Evolutionary conservation across 148 eudicot species (phyloP).

Genomic region (Rhododendron simsii): DNA sequence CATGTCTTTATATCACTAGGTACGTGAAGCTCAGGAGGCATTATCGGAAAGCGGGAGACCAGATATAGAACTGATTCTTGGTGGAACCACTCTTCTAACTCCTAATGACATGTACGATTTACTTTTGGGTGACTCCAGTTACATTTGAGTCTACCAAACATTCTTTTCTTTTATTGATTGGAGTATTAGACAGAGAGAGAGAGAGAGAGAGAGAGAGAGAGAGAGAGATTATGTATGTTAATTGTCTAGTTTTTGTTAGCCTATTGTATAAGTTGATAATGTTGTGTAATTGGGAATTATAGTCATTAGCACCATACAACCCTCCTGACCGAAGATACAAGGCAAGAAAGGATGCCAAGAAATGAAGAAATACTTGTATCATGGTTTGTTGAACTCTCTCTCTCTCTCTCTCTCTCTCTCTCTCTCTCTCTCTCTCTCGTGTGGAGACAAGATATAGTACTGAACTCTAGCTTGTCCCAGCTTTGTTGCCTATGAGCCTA

Average conservation of each 20-base stretch:
- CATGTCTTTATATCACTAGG: constrained; percentile 33
- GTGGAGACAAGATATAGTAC: neutral
- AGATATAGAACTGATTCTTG: constrained; percentile 67
- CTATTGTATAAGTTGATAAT: neutral
- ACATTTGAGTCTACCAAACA: constrained; percentile 20
- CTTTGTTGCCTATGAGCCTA: neutral
- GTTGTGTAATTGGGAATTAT: neutral
- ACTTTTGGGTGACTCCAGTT: constrained; percentile 65
- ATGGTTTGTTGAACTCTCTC: neutral
- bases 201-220: too few relatives aligned
- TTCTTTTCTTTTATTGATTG: neutral
- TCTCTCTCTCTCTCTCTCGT: neutral
- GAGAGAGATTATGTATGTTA: neutral
- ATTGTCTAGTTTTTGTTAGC: neutral
- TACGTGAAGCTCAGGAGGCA: constrained; percentile 81
- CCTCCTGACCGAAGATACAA: neutral
- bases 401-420: neutral
- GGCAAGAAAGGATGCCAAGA: neutral
- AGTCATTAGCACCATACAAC: neutral
- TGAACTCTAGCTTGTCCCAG: neutral
- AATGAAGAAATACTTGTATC: neutral
- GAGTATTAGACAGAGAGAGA: too few relatives aligned
- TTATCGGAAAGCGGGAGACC: constrained; percentile 73
- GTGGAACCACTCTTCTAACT: constrained; percentile 84
- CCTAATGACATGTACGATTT: constrained; percentile 78